These are phyloP conservation scores for Fraxinus americana DNA, from an alignment of 257 asterid genomes.

Conservation along the genomic window DNA sequence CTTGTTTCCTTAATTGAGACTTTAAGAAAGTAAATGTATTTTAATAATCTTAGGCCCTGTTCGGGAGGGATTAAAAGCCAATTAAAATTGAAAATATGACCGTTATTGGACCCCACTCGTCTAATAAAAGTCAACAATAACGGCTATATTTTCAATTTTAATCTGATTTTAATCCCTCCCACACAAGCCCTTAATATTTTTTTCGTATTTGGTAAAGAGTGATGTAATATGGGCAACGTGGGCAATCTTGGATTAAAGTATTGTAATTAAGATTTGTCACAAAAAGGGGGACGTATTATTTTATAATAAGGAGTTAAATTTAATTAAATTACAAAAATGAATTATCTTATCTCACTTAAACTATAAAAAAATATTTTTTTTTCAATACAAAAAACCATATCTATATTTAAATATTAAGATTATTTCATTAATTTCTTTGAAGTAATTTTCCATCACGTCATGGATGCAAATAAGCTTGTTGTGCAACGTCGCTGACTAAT, in stretches of 20 bases:
- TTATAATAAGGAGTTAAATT: background rate
- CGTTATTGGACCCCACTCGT: too few species aligned
- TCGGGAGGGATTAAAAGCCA: too few species aligned
- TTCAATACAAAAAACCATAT: background rate
- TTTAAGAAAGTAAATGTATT: background rate
- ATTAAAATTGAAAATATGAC: too few species aligned
- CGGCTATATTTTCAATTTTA: too few species aligned
- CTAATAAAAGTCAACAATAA: too few species aligned
- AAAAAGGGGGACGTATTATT: background rate
- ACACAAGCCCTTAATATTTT: too few species aligned
- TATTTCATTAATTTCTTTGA: too few species aligned
- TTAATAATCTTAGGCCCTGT: background rate
- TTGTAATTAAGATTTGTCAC: background rate
- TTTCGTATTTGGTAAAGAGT: background rate
- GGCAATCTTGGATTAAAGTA: background rate
- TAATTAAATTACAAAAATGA: background rate
- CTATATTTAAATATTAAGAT: too few species aligned
- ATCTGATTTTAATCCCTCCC: too few species aligned
- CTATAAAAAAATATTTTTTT: background rate
- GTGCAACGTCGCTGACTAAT: background rate
- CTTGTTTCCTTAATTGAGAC: background rate
- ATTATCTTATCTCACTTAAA: background rate
- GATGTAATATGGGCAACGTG: background rate
- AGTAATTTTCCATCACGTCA: background rate
- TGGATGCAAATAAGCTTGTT: background rate